phyloP scores from a whole-genome alignment of 1,139 yeast genomes.

The Geotrichum carabidarum region DNA sequence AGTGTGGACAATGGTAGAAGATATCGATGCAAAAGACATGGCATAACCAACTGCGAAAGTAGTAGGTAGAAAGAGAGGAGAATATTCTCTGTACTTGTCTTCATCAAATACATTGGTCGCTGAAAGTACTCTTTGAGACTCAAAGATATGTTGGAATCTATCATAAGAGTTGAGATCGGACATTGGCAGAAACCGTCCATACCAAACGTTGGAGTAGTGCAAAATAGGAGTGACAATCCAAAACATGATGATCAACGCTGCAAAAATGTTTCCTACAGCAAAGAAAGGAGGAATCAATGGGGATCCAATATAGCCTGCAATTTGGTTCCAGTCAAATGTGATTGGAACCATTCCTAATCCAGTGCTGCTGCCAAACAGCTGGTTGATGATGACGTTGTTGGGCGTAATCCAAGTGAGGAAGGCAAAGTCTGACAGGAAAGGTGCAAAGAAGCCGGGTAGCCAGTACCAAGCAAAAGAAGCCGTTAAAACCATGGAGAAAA shows the following conservation, averaged over 20 bases:
- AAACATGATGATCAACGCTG: conserved; percentile 44
- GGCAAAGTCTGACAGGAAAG: conserved; percentile 49
- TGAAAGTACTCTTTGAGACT: conserved; percentile 46
- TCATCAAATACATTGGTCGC: conserved; percentile 43
- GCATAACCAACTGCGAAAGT: conserved; percentile 60
- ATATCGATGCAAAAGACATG: conserved; percentile 56
- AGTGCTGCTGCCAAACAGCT: conserved; percentile 54
- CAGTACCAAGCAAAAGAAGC: conserved; percentile 50
- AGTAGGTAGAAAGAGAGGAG: conserved; percentile 61
- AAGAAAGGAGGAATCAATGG: conserved; percentile 67
- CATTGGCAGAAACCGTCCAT: conserved; percentile 50
- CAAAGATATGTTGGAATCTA: conserved; percentile 43
- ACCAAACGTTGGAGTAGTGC: conserved; percentile 50
- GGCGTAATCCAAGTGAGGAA: conserved; percentile 57
- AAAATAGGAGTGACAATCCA: conserved; percentile 47
- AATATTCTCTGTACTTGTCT: conserved; percentile 48
- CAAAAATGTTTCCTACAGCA: conserved; percentile 49
- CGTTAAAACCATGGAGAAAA: conserved; percentile 42
- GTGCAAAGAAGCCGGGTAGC: conserved; percentile 53
- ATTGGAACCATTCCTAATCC: conserved; percentile 63
- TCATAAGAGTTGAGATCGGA: conserved; percentile 43
- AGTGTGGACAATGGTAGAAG: conserved; percentile 55
- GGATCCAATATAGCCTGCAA: conserved; percentile 54
- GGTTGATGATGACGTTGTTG: conserved; percentile 51
- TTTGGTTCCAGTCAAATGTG: conserved; percentile 54